These are phyloP conservation scores for Aspergillus pseudoterreus DNA, from an alignment of 2,329 filamentous ascomycete species.

Conservation along the genomic window DNA sequence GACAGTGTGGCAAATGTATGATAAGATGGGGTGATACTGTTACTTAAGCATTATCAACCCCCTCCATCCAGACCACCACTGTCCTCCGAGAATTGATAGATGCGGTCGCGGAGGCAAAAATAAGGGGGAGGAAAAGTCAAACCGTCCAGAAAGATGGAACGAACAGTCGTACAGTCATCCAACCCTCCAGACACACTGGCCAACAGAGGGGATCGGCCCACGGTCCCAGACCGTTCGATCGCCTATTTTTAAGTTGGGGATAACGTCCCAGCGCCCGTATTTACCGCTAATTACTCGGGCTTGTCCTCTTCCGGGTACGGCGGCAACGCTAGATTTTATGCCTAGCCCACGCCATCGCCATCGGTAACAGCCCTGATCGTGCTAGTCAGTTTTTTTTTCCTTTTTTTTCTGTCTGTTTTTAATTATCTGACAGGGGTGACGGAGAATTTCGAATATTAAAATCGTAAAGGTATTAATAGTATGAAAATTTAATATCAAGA, in stretches of 20 bases:
- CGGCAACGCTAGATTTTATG: conserved; percentile 10
- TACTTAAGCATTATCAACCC: neutral
- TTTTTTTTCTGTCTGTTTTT: no score
- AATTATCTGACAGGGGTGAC: no score
- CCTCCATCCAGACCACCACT: no score
- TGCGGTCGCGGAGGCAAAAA: neutral
- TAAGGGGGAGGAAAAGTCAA: neutral
- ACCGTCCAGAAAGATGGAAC: neutral
- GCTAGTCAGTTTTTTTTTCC: no score
- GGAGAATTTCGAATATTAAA: neutral
- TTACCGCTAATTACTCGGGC: conserved; percentile 12
- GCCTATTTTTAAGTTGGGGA: conserved; percentile 21
- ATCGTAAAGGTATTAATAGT: no score
- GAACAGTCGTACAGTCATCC: neutral
- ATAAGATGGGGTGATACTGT: neutral
- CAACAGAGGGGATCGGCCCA: conserved; percentile 18
- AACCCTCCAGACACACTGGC: conserved; percentile 16
- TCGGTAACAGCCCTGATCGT: neutral
- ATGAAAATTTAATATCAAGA: neutral
- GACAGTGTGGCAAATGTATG: neutral
- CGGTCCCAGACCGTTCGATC: conserved; percentile 25
- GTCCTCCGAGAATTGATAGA: neutral
- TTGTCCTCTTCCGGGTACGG: conserved; percentile 15
- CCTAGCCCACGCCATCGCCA: neutral
- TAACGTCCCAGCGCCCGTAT: conserved; percentile 9